Evolutionary conservation across 768 basidiomycete species (phyloP).

Genomic region (Termitomyces titanicus): DNA sequence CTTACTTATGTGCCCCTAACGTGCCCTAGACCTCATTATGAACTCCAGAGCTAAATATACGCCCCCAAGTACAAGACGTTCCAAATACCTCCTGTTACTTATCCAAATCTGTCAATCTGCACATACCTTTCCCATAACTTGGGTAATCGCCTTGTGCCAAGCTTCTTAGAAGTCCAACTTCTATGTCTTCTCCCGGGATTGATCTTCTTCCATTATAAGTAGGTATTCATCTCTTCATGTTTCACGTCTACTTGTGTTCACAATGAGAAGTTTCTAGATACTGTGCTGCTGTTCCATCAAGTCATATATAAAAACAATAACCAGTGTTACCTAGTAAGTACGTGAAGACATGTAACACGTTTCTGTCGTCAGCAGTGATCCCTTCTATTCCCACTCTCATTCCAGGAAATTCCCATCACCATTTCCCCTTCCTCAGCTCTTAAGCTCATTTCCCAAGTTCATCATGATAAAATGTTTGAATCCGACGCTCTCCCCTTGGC

Average conservation of each 20-base stretch:
- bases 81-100: not conserved
- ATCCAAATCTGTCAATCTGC: not conserved
- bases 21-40: not conserved
- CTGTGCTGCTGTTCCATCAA: not conserved
- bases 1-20: no score
- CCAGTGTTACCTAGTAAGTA: not conserved
- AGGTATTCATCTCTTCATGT: not conserved
- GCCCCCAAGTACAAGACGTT: not conserved
- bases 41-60: not conserved
- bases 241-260: not conserved
- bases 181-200: not conserved
- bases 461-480: not conserved
- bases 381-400: not conserved
- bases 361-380: not conserved
- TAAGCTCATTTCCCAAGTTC: not conserved
- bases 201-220: not conserved
- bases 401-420: not conserved
- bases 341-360: not conserved
- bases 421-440: not conserved
- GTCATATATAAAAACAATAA: not conserved
- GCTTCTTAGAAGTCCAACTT: not conserved
- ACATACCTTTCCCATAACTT: not conserved
- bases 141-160: not conserved
- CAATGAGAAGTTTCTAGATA: not conserved
- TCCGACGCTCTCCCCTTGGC: slow-evolving; percentile 31